Base-by-base conservation (phyloP, 1,284 basidiomycete species). In the Leccinum ponderosum region DNA sequence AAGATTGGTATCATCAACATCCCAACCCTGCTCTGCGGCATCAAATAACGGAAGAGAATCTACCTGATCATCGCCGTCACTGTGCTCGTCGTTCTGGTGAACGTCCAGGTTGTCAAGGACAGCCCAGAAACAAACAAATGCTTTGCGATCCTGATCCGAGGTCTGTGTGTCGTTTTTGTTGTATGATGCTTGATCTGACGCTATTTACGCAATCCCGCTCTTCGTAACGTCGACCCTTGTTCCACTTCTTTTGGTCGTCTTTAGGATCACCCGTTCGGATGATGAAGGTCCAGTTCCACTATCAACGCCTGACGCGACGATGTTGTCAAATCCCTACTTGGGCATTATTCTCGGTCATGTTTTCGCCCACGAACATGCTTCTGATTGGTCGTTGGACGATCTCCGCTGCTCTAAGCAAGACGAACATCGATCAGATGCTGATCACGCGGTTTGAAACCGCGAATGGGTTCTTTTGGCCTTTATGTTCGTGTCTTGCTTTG, bases 201-300 rank as follows among this genome's bases (percentile, higher is more conserved):
- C 2, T 20, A 39, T 63, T n/a, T 68, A 94, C 91, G 95, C 95
- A 20, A 95, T 99, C 57, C 96, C 97, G 3, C 83, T 99, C 3
- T 99, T 99, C 69, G 95, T 97, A 25, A 99, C 97, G 0, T 97
- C 95, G 1, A 88, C 93, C 62, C 81, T 91, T 59, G 90, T 99
- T 2, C 97, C 97, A 0, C 80, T 97, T 51, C 81, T 98, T 3
- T 86, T 97, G n/a, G 92, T 98, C n/a, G 15, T 2, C 27, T 27
- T 27, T 27, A 27, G 6, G 27, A 7, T 27, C 27, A 27, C 7
- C 7, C 27, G 27, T 27, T 27, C 6, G 27, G 61, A 64, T 12
- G 83, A 83, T 11, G 85, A 83, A 1, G 79, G 83, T 14, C 80
- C 81, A 57, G 69, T 73, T 3, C 83, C 87, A 5, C 71, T 98